Evolutionary conservation across 495 filamentous ascomycete genomes (phyloP), one percentile per base, ranked within the genome.

Genomic region (Podospora appendiculata): DNA sequence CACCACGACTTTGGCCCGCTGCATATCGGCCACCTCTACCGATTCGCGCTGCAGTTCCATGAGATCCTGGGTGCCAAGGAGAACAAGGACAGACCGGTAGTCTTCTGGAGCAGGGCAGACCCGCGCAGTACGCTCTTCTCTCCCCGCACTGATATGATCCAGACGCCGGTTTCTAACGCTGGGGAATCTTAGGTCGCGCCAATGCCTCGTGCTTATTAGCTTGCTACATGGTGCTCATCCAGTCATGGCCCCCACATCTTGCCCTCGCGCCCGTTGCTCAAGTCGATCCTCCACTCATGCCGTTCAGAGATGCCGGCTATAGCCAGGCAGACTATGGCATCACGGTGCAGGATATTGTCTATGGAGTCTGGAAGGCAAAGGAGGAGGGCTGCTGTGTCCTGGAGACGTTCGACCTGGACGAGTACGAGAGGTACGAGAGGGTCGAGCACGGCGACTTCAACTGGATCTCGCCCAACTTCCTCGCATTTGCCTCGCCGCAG

Each of bases 371-470:
- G 94, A 94, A 87, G 63, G 94, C 94, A 3, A 99, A 99, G 69
- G 91, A 97, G 66, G 86, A 95, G 67, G 83, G 85, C 2, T 79
- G 95, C 60, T 92, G 89, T 59, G 86, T 86, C 32, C 70, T 99
- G 50, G 86, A 89, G 55, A 85, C 90, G 43, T 99, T 97, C 59
- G 89, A 86, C 47, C 77, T 99, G 3, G 90, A 96, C 73, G 93
- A 97, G 82, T 96, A 99, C 62, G 93, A 99, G 70, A 85, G 81
- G 62, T 99, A 80, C 56, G 93, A 99, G 69, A 79, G 93, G 49
- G 93, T 97, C 3, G 94, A 99, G 59, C 90, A 96, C 77, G 93
- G 93, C 51, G 93, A 99, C 69, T 99, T 99, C 85, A 99, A 99
- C 76, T 99, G 93, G 93, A 77, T 99, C 44, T 94, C 90, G 10